These are phyloP conservation scores for Gynandropsis gynandra DNA, from an alignment of 345 rosid species.

Conservation along the genomic window DNA sequence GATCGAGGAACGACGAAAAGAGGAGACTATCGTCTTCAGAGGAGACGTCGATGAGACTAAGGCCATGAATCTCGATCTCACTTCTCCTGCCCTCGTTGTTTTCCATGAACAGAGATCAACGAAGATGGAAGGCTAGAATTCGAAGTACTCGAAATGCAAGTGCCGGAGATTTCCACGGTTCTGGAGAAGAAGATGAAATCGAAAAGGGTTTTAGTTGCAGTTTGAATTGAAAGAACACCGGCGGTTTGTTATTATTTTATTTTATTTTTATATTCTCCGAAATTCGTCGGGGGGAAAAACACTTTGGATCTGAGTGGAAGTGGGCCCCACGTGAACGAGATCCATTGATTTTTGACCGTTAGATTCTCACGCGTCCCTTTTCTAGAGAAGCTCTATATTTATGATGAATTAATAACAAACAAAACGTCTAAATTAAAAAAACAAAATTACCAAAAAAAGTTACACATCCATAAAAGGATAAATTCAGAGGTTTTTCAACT, in stretches of 20 bases:
- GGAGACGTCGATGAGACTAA: slow-evolving; percentile 69
- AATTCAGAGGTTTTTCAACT: too few species aligned
- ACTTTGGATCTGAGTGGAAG: slow-evolving; percentile 2
- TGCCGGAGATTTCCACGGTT: slow-evolving; percentile 3
- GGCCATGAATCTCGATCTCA: slow-evolving; percentile 34
- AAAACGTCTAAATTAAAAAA: too few species aligned
- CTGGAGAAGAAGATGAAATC: neutral
- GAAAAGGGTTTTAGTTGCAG: too few species aligned
- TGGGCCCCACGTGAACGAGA: neutral
- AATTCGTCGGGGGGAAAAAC: neutral
- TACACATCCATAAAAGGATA: too few species aligned
- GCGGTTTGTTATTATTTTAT: slow-evolving; percentile 32
- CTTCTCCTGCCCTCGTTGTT: slow-evolving; percentile 31
- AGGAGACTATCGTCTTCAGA: slow-evolving; percentile 83
- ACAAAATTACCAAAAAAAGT: too few species aligned
- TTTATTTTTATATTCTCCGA: neutral
- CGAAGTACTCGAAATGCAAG: neutral
- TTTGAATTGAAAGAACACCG: slow-evolving; percentile 57
- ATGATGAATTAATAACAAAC: too few species aligned
- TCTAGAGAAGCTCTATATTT: too few species aligned
- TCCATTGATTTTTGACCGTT: slow-evolving; percentile 15
- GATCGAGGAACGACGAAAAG: slow-evolving; percentile 32
- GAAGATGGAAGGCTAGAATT: neutral
- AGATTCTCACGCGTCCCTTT: slow-evolving; percentile 9
- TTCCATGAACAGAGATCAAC: slow-evolving; percentile 33